Conservation (phyloP, 192 early-diverging fungal species). For the Podila verticillata region DNA sequence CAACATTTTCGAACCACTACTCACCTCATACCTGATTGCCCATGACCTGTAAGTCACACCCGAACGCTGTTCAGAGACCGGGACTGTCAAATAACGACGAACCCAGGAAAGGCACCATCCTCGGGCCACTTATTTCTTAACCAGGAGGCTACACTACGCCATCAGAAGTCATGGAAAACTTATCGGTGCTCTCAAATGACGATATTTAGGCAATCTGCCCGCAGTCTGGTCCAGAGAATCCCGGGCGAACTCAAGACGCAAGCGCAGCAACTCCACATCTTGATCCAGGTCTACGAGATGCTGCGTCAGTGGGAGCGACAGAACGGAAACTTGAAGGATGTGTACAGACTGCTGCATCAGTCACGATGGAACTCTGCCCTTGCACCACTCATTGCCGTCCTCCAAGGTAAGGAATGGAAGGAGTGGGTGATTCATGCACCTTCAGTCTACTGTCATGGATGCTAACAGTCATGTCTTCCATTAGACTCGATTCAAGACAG, state of each 20-base stretch:
- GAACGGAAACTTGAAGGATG: slow-evolving; percentile 42
- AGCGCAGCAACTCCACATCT: slow-evolving; percentile 18
- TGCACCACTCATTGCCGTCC: slow-evolving; percentile 30
- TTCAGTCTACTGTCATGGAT: too few species aligned
- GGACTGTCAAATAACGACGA: too few species aligned
- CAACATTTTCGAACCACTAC: slow-evolving; percentile 39
- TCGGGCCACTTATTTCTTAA: too few species aligned
- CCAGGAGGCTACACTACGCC: too few species aligned
- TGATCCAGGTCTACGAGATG: slow-evolving; percentile 33
- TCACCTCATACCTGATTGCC: slow-evolving; percentile 35
- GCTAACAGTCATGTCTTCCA: neutral
- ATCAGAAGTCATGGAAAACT: too few species aligned
- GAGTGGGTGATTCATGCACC: neutral
- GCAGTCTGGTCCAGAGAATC: slow-evolving; percentile 27
- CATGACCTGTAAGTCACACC: slow-evolving; percentile 36
- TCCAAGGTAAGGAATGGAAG: slow-evolving; percentile 32
- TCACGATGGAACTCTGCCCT: slow-evolving; percentile 40
- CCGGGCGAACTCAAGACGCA: slow-evolving; percentile 28
- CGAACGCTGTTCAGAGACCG: too few species aligned
- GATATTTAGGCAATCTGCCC: slow-evolving; percentile 27
- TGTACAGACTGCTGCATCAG: slow-evolving; percentile 28
- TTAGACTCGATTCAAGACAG: slow-evolving; percentile 46
- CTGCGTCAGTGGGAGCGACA: slow-evolving; percentile 47
- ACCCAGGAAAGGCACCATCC: neutral
- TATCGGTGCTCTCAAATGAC: too few species aligned